Conservation (phyloP, 2,329 filamentous ascomycete genomes). For the Clarireedia hainanense region DNA sequence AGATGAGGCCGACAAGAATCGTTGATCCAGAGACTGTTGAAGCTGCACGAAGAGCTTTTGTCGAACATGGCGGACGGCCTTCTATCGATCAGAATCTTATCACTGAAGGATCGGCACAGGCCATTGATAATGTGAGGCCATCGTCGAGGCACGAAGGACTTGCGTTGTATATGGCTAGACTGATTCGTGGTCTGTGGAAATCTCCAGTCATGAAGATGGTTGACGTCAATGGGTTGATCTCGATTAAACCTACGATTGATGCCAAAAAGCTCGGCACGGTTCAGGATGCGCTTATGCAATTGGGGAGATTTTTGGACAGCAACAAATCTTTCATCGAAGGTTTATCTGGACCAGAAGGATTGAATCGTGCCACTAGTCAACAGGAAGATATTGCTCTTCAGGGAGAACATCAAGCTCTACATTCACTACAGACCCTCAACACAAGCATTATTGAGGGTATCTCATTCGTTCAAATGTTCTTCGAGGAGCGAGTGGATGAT, state of each 20-base stretch:
- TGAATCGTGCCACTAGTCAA: constrained; percentile 69
- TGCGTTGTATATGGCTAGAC: constrained; percentile 75
- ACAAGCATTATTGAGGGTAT: constrained; percentile 92
- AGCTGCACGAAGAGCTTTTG: constrained; percentile 76
- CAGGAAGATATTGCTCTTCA: constrained; percentile 90
- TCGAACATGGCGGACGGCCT: constrained; percentile 85
- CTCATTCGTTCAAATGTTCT: constrained; percentile 88
- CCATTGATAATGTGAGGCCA: constrained; percentile 74
- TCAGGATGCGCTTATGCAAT: constrained; percentile 70
- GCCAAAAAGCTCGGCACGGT: constrained; percentile 63
- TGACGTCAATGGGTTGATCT: constrained; percentile 49
- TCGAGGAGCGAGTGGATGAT: constrained; percentile 86
- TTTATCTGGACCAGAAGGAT: constrained; percentile 78
- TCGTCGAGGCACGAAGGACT: constrained; percentile 87
- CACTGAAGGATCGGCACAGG: constrained; percentile 50
- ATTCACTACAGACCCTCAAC: constrained; percentile 77
- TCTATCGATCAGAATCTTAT: constrained; percentile 71
- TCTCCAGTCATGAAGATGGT: constrained; percentile 58
- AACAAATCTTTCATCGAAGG: constrained; percentile 92
- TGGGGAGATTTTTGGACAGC: constrained; percentile 75
- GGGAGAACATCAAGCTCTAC: constrained; percentile 87
- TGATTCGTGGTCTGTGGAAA: constrained; percentile 88
- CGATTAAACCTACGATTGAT: constrained; percentile 59
- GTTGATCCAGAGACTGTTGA: constrained; percentile 83
- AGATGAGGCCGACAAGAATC: constrained; percentile 60